These are phyloP conservation scores for Sclerotinia sclerotiorum DNA, from an alignment of 2,329 filamentous ascomycete genomes.

Conservation along the genomic window DNA sequence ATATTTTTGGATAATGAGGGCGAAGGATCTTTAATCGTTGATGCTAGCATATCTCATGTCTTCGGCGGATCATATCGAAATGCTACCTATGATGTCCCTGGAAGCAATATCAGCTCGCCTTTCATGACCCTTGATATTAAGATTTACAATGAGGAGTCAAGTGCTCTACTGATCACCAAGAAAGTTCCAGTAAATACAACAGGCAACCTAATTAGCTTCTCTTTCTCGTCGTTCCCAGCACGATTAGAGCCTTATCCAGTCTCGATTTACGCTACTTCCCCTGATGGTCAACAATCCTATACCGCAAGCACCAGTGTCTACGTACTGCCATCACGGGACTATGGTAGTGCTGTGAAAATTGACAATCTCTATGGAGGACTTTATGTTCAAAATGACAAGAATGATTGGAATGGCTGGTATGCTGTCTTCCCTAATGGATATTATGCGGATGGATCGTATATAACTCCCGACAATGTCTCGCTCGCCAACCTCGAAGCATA, in stretches of 20 bases:
- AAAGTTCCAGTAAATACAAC: constrained; percentile 43
- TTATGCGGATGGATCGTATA: constrained; percentile 42
- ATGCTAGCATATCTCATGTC: constrained; percentile 44
- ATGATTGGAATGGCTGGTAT: constrained; percentile 39
- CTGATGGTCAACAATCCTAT: constrained; percentile 41
- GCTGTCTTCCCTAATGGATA: constrained; percentile 49
- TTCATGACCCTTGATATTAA: constrained; percentile 33
- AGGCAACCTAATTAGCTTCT: constrained; percentile 42
- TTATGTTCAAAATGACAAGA: constrained; percentile 42
- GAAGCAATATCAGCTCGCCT: constrained; percentile 25
- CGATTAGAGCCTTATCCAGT: constrained; percentile 43
- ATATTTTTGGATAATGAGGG: constrained; percentile 48
- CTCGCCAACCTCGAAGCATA: constrained; percentile 44
- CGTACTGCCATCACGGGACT: constrained; percentile 46
- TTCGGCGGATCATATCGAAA: constrained; percentile 42
- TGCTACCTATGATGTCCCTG: constrained; percentile 28
- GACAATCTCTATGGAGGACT: constrained; percentile 50
- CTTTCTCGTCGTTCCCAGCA: constrained; percentile 39
- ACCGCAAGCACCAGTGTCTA: constrained; percentile 43
- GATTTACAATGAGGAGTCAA: constrained; percentile 38
- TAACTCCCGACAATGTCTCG: constrained; percentile 36
- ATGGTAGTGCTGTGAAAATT: constrained; percentile 48
- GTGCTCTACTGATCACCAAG: constrained; percentile 35
- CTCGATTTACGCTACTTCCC: constrained; percentile 39
- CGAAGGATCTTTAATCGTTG: constrained; percentile 45